Conservation (phyloP, 2,329 filamentous ascomycete species). For the Trichoderma koningii region DNA sequence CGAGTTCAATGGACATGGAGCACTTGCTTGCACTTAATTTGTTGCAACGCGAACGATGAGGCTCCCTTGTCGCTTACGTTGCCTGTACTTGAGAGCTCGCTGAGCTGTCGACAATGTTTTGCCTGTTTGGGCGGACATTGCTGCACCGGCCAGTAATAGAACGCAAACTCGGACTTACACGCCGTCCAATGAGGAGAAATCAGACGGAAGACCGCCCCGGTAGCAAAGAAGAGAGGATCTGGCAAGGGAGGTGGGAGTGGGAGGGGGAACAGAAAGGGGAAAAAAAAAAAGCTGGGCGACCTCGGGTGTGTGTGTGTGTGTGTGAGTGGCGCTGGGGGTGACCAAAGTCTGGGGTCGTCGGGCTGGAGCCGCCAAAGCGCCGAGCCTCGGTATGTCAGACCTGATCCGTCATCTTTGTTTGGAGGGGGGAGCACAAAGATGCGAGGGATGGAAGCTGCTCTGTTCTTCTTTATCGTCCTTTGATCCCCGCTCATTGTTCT, state of each 20-base stretch:
- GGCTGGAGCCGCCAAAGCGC: neutral
- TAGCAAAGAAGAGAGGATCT: neutral
- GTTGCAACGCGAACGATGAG: too few relatives aligned
- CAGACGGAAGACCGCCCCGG: neutral
- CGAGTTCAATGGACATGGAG: neutral
- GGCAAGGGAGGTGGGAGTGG: neutral
- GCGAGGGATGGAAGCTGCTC: neutral
- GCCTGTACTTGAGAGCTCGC: neutral
- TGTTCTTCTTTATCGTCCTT: too few relatives aligned
- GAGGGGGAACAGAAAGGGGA: neutral
- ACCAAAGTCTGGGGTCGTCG: conserved; percentile 17
- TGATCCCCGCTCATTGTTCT: neutral
- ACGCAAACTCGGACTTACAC: conserved; percentile 10
- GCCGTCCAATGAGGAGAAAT: conserved; percentile 18
- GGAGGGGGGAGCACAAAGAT: neutral
- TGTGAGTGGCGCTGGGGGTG: neutral
- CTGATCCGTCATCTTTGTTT: neutral
- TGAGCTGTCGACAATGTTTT: neutral
- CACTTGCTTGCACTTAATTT: too few relatives aligned
- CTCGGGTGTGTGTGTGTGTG: conserved; percentile 3
- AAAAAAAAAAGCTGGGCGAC: too few relatives aligned
- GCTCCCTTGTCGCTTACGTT: too few relatives aligned
- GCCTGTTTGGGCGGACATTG: neutral
- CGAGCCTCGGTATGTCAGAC: conserved; percentile 26
- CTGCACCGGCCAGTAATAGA: neutral